A percentile compares a stretch with the other conserved stretches of the same genome.
Evolutionary conservation across 73 alveolate genomes (phyloP).

Genomic region (Tetrahymena thermophila): DNA sequence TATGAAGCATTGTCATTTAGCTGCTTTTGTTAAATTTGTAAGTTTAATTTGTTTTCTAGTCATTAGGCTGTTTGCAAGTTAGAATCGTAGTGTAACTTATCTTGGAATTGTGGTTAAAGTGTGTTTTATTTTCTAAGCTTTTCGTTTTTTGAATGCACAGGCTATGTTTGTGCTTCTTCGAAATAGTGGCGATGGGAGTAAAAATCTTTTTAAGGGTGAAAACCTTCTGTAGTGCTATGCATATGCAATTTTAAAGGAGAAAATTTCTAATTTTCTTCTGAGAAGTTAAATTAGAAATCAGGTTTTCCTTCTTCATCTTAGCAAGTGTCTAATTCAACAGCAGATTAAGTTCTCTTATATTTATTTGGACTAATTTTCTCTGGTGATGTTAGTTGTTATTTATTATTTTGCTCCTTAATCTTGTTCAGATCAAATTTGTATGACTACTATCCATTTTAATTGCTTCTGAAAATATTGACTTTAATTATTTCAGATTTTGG

Average conservation of each 20-base stretch:
- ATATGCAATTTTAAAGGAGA: background rate
- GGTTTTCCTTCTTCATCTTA: background rate
- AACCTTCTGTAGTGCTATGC: background rate
- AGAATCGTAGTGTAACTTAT: background rate
- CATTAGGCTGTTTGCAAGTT: background rate
- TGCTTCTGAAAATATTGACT: background rate
- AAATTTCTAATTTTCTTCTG: background rate
- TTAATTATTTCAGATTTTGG: background rate
- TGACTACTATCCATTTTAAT: background rate
- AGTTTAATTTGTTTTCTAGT: background rate
- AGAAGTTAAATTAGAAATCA: background rate
- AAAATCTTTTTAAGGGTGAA: background rate
- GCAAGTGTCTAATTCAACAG: background rate
- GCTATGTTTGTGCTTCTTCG: background rate
- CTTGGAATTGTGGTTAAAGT: background rate
- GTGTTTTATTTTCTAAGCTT: background rate
- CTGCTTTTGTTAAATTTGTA: background rate
- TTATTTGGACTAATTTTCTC: background rate
- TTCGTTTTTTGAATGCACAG: background rate
- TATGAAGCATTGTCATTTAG: background rate
- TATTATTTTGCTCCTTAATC: background rate
- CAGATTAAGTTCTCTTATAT: background rate
- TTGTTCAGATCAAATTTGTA: background rate
- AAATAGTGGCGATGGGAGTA: background rate
- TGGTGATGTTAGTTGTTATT: background rate